A percentile compares a stretch with the other conserved stretches of the same genome.
Evolutionary conservation across 148 eudicot species (phyloP).

Genomic region (Oxyria digyna): DNA sequence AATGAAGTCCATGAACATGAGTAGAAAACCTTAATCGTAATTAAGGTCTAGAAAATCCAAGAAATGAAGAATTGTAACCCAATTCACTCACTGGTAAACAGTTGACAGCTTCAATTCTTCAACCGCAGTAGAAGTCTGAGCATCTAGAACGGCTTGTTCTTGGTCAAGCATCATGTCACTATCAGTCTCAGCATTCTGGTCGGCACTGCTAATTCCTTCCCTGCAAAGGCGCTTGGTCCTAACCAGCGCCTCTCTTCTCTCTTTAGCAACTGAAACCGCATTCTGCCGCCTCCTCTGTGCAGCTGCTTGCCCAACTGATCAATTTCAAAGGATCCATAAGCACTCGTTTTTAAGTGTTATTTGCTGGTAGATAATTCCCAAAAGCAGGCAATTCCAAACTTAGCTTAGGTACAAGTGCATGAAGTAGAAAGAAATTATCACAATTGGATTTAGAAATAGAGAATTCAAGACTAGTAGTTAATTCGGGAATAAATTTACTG

Average conservation of each 20-base stretch:
- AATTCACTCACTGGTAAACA: conserved; percentile 42
- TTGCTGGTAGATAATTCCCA: background rate
- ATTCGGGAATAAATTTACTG: background rate
- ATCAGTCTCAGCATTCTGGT: conserved; percentile 22
- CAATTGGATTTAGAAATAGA: background rate
- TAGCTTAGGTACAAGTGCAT: background rate
- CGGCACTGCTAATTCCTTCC: conserved; percentile 43
- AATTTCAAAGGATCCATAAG: background rate
- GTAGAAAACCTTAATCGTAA: background rate
- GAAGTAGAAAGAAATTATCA: background rate
- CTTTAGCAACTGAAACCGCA: conserved; percentile 70
- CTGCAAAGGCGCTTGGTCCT: conserved; percentile 85
- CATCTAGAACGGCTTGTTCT: conserved; percentile 66
- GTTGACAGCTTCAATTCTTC: conserved; percentile 56
- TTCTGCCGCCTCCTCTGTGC: conserved; percentile 58
- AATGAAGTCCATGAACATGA: background rate
- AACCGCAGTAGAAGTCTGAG: conserved; percentile 64
- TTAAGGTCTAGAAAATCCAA: background rate
- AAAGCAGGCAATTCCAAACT: background rate
- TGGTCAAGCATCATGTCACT: conserved; percentile 69
- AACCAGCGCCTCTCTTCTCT: conserved; percentile 75
- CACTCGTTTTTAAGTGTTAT: background rate
- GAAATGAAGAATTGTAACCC: background rate
- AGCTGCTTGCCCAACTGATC: conserved; percentile 68
- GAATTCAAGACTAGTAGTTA: background rate